Evolutionary conservation across 352 stramenopile genomes (phyloP).

Genomic region (Pythium utonaiense): DNA sequence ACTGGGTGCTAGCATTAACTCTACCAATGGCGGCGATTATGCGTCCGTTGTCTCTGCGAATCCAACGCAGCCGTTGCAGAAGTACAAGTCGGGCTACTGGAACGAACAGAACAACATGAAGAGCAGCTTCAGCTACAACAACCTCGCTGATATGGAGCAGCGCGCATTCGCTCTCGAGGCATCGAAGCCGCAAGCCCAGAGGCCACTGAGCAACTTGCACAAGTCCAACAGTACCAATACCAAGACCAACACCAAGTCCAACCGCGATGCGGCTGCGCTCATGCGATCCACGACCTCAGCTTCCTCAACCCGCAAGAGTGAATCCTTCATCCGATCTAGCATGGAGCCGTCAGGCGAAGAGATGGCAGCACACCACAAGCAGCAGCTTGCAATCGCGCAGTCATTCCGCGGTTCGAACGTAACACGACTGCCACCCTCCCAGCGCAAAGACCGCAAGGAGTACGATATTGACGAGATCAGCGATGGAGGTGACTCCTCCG

Average conservation of each 20-base stretch:
- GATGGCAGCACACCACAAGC: constrained; percentile 31
- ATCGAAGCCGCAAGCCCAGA: constrained; percentile 2
- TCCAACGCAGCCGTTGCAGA: constrained; percentile 26
- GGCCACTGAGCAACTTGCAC: constrained; percentile 12
- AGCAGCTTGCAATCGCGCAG: constrained; percentile 38
- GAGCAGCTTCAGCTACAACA: constrained; percentile 83
- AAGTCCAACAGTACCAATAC: constrained; percentile 45
- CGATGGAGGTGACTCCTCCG: constrained; percentile 10
- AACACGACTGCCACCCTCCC: constrained; percentile 18
- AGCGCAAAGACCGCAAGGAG: constrained; percentile 24
- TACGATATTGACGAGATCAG: constrained; percentile 37
- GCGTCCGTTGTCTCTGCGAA: not conserved
- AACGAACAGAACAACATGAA: constrained; percentile 68
- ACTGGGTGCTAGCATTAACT: constrained; percentile 22
- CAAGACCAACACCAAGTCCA: constrained; percentile 25
- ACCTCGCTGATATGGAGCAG: constrained; percentile 61
- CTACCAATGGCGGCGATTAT: not conserved
- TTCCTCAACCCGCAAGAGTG: constrained; percentile 41
- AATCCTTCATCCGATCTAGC: constrained; percentile 37
- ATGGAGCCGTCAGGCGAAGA: constrained; percentile 26
- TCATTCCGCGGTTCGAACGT: constrained; percentile 29
- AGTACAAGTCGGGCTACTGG: constrained; percentile 66
- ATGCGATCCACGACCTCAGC: constrained; percentile 23
- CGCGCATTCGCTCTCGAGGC: constrained; percentile 42
- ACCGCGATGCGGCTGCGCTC: constrained; percentile 27